A percentile compares a stretch with the other conserved stretches of the same genome.
phyloP scores from a whole-genome alignment of 2,329 filamentous ascomycete species.

The Botrytis deweyae region DNA sequence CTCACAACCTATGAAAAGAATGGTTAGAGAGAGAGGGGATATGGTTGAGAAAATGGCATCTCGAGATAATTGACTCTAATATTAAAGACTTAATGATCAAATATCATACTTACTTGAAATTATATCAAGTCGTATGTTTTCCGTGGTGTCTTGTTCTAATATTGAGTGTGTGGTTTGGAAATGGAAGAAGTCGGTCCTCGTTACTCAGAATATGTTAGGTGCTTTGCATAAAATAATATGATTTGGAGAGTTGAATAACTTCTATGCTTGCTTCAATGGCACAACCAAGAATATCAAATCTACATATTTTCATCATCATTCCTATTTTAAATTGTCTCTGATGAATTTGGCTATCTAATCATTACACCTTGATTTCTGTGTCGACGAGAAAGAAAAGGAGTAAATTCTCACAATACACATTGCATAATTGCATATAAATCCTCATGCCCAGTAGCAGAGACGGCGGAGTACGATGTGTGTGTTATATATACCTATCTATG shows the following conservation, averaged over 20 bases:
- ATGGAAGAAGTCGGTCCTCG: slow-evolving; percentile 20
- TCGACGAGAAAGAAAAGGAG: not conserved
- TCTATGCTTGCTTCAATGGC: slow-evolving; percentile 6
- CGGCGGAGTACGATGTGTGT: not conserved
- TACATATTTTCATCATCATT: slow-evolving; percentile 22
- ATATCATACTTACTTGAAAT: slow-evolving; percentile 30
- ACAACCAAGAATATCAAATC: not conserved
- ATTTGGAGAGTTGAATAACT: slow-evolving; percentile 24
- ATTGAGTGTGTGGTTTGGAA: slow-evolving; percentile 21
- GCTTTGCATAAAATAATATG: slow-evolving; percentile 28
- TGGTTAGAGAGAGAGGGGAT: slow-evolving; percentile 29
- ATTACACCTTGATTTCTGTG: not conserved
- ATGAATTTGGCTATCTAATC: not conserved
- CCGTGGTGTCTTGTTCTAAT: slow-evolving; percentile 23
- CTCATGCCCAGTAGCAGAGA: not conserved
- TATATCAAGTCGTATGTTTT: slow-evolving; percentile 24
- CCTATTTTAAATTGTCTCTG: slow-evolving; percentile 21
- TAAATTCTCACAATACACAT: not conserved
- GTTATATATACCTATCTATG: not conserved
- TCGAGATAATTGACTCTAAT: slow-evolving; percentile 24
- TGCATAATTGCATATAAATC: not conserved
- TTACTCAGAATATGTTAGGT: slow-evolving; percentile 30
- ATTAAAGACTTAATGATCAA: slow-evolving; percentile 20
- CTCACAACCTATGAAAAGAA: slow-evolving; percentile 18
- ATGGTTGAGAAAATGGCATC: slow-evolving; percentile 21